Base-by-base conservation (phyloP, 768 basidiomycete genomes). In the Leccinellum albellum region DNA sequence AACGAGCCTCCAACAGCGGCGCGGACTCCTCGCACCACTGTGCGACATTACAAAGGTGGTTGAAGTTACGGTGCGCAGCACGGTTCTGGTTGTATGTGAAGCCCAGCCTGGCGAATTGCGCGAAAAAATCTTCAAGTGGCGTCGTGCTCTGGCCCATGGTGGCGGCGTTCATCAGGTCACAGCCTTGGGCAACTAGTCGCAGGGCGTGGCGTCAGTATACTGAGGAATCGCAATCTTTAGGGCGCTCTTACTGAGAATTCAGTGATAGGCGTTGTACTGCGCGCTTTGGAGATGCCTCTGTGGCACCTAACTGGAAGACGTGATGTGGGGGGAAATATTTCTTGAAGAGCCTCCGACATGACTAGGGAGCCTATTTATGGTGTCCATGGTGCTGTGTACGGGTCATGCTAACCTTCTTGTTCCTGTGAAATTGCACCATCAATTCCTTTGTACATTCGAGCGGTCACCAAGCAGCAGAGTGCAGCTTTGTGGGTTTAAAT, bases 51-150 rank as follows among this genome's bases (percentile, higher is more conserved):
- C 54, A 32, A 24, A 70, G 61, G 12, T 49, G 57, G 1, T 35
- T 15, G 20, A 70, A 68, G 55, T 72, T 70, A 23, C 21, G n/a
- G 17, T 61, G 59, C 3, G 68, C 69, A 4, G 66, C 55, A 14
- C 6, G 29, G 24, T 51, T 26, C 17, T 9, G 14, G 4, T 21
- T 37, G 44, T 71, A 70, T 9, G 49, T 17, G 17, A 66, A 70
- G 1, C 56, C 52, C 3, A 60, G 32, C 26, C 1, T 13, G 51
- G 61, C 56, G 17, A 64, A 70, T 17, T 40, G 59, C 13, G 21
- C 64, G 46, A 70, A 72, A 55, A 72, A 72, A 0, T 37, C 46
- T 4, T 62, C 64, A 45, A 72, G 68, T 20, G 70, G 64, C 15
- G 32, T n/a, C n/a, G n/a, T n/a, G 17, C 9, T 37, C n/a, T 37